A percentile compares a stretch with the other conserved stretches of the same genome.
phyloP scores from a whole-genome alignment of 176 grass and related monocot species.

The Chrysopogon serrulatus region DNA sequence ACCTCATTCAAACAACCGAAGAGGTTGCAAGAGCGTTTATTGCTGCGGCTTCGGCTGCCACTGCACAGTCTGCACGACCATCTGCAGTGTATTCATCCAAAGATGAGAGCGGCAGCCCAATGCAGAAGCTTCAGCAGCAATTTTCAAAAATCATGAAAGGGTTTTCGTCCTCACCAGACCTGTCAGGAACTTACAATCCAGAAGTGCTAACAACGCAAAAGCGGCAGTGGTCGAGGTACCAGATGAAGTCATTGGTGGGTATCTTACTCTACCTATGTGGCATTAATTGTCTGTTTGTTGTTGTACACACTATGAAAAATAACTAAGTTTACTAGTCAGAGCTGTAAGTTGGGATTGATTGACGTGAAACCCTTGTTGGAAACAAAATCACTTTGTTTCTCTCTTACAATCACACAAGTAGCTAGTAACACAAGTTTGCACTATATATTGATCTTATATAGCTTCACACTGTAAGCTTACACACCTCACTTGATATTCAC shows the following conservation, averaged over 20 bases:
- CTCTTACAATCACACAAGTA: neutral
- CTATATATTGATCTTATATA: neutral
- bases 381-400: neutral
- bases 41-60: constrained; percentile 60
- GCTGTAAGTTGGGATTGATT: neutral
- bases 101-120: constrained; percentile 62
- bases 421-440: neutral
- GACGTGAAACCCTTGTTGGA: neutral
- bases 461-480: neutral
- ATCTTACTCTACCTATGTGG: constrained; percentile 14
- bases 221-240: constrained; percentile 89
- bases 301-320: constrained; percentile 10
- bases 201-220: constrained; percentile 93
- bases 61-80: constrained; percentile 53
- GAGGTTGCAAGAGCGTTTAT: constrained; percentile 68
- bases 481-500: neutral
- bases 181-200: constrained; percentile 75
- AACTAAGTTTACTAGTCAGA: constrained; percentile 5
- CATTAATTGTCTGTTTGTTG: neutral
- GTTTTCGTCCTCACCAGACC: constrained; percentile 69
- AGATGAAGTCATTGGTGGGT: constrained; percentile 75
- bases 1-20: constrained; percentile 71
- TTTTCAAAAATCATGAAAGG: constrained; percentile 76
- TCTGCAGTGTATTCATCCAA: constrained; percentile 58
- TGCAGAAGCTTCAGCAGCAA: constrained; percentile 83